phyloP scores from a whole-genome alignment of 2,329 filamentous ascomycete species.

The Cercospora citrullina region DNA sequence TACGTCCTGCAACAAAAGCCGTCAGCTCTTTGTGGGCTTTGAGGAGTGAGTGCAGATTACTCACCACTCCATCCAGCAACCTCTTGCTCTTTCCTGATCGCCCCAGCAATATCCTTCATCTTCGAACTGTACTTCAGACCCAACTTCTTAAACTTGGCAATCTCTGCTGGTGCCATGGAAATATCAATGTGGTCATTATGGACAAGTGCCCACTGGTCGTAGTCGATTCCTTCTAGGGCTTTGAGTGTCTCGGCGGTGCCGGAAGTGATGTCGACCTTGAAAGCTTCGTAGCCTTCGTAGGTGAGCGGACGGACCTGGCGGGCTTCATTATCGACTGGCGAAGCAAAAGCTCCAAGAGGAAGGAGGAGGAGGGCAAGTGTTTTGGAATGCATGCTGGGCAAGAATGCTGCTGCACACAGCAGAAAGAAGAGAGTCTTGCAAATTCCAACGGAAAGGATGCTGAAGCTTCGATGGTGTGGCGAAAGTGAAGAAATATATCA shows the following conservation, averaged over 20 bases:
- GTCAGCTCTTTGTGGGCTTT: no score
- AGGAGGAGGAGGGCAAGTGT: background rate
- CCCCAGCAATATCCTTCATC: conserved; percentile 42
- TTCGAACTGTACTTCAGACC: conserved; percentile 46
- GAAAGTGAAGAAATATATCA: background rate
- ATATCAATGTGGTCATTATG: conserved; percentile 36
- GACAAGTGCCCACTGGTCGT: conserved; percentile 32
- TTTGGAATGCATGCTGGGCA: background rate
- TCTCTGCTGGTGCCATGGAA: conserved; percentile 8
- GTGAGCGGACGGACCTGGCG: conserved; percentile 16
- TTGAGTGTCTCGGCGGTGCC: conserved; percentile 1
- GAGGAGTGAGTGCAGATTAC: background rate
- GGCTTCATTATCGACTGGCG: background rate
- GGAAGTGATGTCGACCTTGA: conserved; percentile 23
- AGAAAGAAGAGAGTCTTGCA: background rate
- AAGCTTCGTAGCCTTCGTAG: conserved; percentile 47
- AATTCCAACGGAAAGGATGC: background rate
- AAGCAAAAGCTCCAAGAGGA: background rate
- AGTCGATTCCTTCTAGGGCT: conserved; percentile 40
- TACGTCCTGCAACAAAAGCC: conserved; percentile 20
- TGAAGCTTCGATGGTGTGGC: background rate
- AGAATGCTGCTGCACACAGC: background rate
- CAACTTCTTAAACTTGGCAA: conserved; percentile 36
- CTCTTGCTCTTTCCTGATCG: conserved; percentile 36
- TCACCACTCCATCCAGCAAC: background rate